phyloP scores from a whole-genome alignment of 208 protist species.

The Acanthamoeba sp. region DNA sequence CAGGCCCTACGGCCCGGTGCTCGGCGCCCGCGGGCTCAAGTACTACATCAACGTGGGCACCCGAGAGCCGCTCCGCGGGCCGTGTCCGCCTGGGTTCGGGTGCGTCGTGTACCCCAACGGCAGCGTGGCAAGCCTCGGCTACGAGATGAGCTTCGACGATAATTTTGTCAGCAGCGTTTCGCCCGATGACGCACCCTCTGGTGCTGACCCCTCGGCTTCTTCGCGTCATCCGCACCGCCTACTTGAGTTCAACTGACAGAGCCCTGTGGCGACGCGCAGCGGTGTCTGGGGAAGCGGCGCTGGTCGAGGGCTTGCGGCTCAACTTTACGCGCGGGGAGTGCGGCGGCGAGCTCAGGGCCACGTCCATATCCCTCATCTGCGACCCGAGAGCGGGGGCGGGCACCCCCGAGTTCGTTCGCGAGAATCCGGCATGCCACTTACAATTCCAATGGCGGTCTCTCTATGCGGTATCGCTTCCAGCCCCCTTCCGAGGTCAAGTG shows the following conservation, averaged over 20 bases:
- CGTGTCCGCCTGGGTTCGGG: conserved; percentile 38
- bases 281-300: not conserved
- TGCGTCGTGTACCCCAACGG: conserved; percentile 39
- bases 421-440: conserved; percentile 48
- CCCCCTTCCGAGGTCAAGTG: not conserved
- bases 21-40: not conserved
- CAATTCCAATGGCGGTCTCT: conserved; percentile 70
- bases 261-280: not conserved
- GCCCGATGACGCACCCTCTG: not conserved
- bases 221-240: not conserved
- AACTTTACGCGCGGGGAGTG: conserved; percentile 50
- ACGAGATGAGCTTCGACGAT: conserved; percentile 52
- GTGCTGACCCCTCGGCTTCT: not conserved
- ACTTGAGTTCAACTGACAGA: not conserved
- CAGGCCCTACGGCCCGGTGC: conserved; percentile 50
- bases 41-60: conserved; percentile 71
- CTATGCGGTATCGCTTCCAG: conserved; percentile 4
- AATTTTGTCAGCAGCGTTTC: not conserved
- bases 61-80: not conserved
- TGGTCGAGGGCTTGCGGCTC: conserved; percentile 16
- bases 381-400: conserved; percentile 1
- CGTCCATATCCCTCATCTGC: conserved; percentile 57
- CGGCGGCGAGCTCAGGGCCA: not conserved
- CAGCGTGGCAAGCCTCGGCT: conserved; percentile 23
- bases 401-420: conserved; percentile 39